Evolutionary conservation across 352 stramenopile genomes (phyloP).

Genomic region (Blastocystis sp.): DNA sequence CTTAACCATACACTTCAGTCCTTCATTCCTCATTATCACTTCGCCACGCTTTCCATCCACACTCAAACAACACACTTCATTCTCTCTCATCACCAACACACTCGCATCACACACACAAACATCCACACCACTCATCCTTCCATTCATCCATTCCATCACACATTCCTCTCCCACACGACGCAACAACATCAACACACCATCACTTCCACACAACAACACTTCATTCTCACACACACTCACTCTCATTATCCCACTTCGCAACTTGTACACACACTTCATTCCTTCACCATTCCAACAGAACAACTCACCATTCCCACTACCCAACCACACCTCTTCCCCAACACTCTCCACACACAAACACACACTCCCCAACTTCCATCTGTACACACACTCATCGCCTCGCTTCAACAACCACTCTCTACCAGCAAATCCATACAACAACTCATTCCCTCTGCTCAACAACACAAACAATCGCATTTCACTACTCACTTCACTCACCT

Average conservation of each 20-base stretch:
- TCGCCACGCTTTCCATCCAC: background rate
- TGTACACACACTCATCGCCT: background rate
- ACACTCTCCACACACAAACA: background rate
- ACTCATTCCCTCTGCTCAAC: background rate
- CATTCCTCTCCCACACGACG: background rate
- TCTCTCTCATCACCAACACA: background rate
- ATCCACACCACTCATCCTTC: background rate
- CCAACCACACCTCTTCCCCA: background rate
- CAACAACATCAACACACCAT: background rate
- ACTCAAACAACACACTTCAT: background rate
- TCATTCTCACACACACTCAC: background rate
- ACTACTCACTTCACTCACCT: background rate
- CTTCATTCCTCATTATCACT: no score
- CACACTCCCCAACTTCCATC: background rate
- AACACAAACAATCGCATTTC: background rate
- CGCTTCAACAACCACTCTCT: background rate
- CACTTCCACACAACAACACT: background rate
- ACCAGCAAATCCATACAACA: background rate
- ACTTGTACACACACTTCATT: background rate
- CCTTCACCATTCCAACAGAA: background rate
- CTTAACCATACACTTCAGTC: background rate
- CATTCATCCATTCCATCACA: background rate
- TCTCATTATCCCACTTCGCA: background rate
- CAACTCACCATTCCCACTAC: background rate
- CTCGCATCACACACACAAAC: background rate